Evolutionary conservation across 352 stramenopile species (phyloP), one percentile per base, ranked within the genome.

Genomic region (Stephanocyclus meneghinianus): DNA sequence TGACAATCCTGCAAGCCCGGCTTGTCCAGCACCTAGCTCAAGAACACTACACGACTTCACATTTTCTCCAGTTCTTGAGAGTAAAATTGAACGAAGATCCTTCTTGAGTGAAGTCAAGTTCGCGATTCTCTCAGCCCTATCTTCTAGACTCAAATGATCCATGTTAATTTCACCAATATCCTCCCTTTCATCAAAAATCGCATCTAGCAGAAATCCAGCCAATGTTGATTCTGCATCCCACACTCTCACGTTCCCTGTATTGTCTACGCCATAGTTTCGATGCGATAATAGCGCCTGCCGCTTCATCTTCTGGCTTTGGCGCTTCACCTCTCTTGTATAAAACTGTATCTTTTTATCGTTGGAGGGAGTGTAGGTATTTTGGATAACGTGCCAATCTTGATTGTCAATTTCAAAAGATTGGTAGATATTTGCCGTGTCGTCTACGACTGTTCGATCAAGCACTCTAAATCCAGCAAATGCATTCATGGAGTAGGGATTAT

Each of bases 241-340:
- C 29, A 93, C 85, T 69, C 89, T 74, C 15, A 90, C 78, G 55
- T 92, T 91, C n/a, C 85, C 85, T 3, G 89, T 93, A 74, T 93
- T 93, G 59, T 93, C 89, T 2, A 93, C 85, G 10, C 81, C 85
- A 65, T 88, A 57, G 47, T 75, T 83, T n/a, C 77, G 74, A 72
- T 92, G 85, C 47, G 79, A 87, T 37, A 88, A 44, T 29, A 92
- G 67, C 60, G 83, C 77, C 51, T 86, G 55, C 0, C 76, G 26
- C 55, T 63, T 71, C 35, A 56, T 63, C 68, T 48, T 42, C 50
- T 65, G 16, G 37, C n/a, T 51, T 57, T 71, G 64, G n/a, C 64
- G 18, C 32, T 61, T 79, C 11, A 68, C 32, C 75, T 80, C 74
- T 48, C 74, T 51, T 29, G 70, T 80, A 26, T 68, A 11, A 47